phyloP scores from a whole-genome alignment of 495 filamentous ascomycete species.

The Xylaria flabelliformis region DNA sequence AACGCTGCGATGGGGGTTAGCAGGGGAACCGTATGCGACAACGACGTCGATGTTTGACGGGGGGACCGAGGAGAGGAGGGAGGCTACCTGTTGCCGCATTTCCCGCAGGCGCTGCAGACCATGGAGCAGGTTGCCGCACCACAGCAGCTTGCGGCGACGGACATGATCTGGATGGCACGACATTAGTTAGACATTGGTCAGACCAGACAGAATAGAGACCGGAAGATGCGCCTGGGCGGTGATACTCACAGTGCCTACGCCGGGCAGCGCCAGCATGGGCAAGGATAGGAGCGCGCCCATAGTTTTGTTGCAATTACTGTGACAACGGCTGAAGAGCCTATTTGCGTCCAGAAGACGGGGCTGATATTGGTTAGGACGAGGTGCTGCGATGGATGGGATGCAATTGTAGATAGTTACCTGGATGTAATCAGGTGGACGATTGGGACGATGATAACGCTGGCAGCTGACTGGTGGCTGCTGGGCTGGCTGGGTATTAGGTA shows the following conservation, averaged over 20 bases:
- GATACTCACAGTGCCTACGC: constrained; percentile 78
- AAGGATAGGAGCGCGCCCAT: constrained; percentile 95
- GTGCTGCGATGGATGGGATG: constrained; percentile 3
- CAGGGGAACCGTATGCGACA: background rate
- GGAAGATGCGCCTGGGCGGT: background rate
- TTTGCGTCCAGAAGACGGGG: background rate
- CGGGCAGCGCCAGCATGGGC: constrained; percentile 86
- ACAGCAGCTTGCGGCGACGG: constrained; percentile 84
- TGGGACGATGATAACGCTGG: background rate
- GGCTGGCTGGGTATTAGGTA: background rate
- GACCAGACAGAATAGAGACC: background rate
- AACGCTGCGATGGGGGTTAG: constrained; percentile 62
- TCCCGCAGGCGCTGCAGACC: constrained; percentile 92
- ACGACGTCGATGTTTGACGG: background rate
- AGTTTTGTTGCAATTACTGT: background rate
- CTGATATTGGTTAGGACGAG: constrained; percentile 8
- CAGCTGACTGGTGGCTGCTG: background rate
- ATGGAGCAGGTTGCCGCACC: constrained; percentile 94
- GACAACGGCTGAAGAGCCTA: constrained; percentile 8
- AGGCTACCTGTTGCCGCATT: constrained; percentile 91
- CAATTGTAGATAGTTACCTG: background rate
- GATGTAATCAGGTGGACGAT: background rate
- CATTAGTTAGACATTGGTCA: constrained; percentile 2
- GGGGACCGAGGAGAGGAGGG: background rate
- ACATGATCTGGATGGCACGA: constrained; percentile 63